Evolutionary conservation across 306 rosid genomes (phyloP).

Genomic region (Citrullus mucosospermus): DNA sequence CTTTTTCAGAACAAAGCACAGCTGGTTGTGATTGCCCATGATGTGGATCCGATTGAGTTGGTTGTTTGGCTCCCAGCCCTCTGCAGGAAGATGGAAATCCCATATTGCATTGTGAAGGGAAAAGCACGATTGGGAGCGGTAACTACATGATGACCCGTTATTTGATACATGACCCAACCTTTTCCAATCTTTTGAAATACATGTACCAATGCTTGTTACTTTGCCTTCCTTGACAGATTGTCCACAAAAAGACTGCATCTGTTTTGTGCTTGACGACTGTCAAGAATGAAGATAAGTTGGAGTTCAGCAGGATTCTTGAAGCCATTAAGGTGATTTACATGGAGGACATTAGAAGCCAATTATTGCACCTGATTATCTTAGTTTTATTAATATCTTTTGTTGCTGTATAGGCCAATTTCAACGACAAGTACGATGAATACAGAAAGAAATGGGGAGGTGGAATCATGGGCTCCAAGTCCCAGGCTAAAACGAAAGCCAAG

Average conservation of each 20-base stretch:
- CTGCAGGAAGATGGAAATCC: conserved; percentile 82
- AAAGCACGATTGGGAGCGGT: conserved; percentile 68
- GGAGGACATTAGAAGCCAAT: not conserved
- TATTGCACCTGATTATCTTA: too few relatives aligned
- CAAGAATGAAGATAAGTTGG: conserved; percentile 76
- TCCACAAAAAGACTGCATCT: conserved; percentile 62
- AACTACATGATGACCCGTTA: not conserved
- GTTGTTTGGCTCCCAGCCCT: conserved; percentile 77
- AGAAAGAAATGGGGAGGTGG: conserved; percentile 89
- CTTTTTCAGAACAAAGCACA: conserved; percentile 56
- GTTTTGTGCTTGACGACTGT: conserved; percentile 70
- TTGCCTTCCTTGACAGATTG: conserved; percentile 26
- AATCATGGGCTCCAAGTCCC: conserved; percentile 78
- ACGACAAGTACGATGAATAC: conserved; percentile 56
- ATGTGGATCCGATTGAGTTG: conserved; percentile 72
- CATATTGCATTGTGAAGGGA: conserved; percentile 79
- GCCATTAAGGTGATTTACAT: conserved; percentile 50
- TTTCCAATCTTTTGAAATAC: not conserved
- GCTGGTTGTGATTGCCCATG: conserved; percentile 68
- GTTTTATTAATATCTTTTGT: not conserved
- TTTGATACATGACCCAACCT: too few relatives aligned
- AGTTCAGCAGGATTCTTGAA: conserved; percentile 56
- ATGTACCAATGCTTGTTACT: not conserved
- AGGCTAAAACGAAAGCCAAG: conserved; percentile 63
- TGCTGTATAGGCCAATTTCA: conserved; percentile 56